These are phyloP conservation scores for Bocquillonia castaneifolia DNA, from an alignment of 441 rosid species.

Conservation along the genomic window DNA sequence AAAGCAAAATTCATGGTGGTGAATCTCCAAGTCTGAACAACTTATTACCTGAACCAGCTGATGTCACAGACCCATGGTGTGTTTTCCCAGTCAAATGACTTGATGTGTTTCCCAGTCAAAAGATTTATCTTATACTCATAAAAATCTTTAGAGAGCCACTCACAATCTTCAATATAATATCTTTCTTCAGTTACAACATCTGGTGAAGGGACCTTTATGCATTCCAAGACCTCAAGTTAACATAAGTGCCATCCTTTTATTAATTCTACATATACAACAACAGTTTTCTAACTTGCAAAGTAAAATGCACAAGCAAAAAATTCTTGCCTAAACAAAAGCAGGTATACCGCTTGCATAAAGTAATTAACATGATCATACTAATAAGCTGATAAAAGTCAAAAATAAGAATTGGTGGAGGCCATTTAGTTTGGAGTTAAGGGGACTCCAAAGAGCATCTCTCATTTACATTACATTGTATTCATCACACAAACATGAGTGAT, in stretches of 20 bases:
- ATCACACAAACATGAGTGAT: too few relatives aligned
- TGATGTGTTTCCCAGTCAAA: slow-evolving; percentile 87
- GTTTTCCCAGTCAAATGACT: slow-evolving; percentile 45
- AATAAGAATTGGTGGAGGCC: not conserved
- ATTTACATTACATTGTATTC: too few relatives aligned
- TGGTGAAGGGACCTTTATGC: slow-evolving; percentile 77
- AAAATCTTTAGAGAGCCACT: slow-evolving; percentile 55
- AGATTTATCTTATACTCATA: slow-evolving; percentile 83
- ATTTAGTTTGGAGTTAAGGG: not conserved
- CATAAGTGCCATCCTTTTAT: slow-evolving; percentile 72
- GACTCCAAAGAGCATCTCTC: too few relatives aligned
- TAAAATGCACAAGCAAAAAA: slow-evolving; percentile 5
- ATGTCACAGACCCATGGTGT: slow-evolving; percentile 56
- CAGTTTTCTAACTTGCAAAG: not conserved
- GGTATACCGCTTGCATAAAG: not conserved
- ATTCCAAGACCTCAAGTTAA: slow-evolving; percentile 77
- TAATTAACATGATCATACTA: not conserved
- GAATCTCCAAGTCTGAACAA: too few relatives aligned
- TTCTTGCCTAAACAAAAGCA: not conserved
- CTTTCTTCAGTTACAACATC: slow-evolving; percentile 41
- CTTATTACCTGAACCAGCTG: slow-evolving; percentile 53
- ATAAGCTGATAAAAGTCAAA: not conserved
- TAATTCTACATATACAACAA: slow-evolving; percentile 45
- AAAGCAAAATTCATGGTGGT: too few relatives aligned
- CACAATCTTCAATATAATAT: slow-evolving; percentile 50